A percentile compares a stretch with the other conserved stretches of the same genome.
Conservation (phyloP, 345 rosid species). For the Murraya paniculata region DNA sequence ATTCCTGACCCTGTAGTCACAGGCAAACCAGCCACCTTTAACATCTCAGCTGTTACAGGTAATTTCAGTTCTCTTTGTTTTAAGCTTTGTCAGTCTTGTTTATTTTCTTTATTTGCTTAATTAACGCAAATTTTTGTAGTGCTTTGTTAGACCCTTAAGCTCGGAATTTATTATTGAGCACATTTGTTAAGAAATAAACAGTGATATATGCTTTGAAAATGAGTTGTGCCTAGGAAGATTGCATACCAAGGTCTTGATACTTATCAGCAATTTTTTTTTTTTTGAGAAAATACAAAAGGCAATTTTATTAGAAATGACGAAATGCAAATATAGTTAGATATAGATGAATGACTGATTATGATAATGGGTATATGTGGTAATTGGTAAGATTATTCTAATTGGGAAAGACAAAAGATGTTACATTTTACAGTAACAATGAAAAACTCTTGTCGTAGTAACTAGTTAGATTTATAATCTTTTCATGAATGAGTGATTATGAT, state of each 20-base stretch:
- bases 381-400: neutral
- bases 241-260: neutral
- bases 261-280: neutral
- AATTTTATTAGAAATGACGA: no score
- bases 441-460: neutral
- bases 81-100: neutral
- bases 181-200: neutral
- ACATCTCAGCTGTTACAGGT: constrained; percentile 60
- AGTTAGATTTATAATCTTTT: neutral
- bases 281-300: neutral
- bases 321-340: neutral
- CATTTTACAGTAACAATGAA: neutral
- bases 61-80: neutral
- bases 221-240: neutral
- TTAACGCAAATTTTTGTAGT: neutral
- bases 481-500: neutral
- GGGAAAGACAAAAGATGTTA: no score
- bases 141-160: neutral
- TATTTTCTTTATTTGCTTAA: neutral
- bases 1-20: constrained; percentile 54
- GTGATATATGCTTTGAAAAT: neutral
- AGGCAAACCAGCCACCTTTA: constrained; percentile 53
- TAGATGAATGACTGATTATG: neutral
- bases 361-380: neutral
- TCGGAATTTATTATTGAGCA: neutral